These are phyloP conservation scores for Epithele typhae DNA, from an alignment of 768 basidiomycete species.

Conservation along the genomic window DNA sequence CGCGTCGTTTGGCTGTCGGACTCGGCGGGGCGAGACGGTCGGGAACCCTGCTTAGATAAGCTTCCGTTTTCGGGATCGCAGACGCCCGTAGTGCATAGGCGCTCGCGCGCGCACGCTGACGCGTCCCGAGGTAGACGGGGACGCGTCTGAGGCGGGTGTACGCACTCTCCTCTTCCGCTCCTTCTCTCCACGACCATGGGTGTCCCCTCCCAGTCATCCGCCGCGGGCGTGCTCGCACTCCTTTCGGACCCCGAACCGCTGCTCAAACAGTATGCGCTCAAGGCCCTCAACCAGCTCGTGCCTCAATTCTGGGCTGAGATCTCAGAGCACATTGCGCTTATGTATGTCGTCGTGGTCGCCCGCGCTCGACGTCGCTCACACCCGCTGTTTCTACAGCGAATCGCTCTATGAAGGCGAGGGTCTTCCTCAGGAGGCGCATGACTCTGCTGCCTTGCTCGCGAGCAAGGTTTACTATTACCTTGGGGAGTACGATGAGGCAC, in stretches of 20 bases:
- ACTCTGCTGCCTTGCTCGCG: conserved; percentile 86
- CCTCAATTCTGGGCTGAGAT: conserved; percentile 99
- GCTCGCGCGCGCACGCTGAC: conserved; percentile 27
- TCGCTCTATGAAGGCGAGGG: conserved; percentile 81
- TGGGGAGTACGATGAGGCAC: conserved; percentile 91
- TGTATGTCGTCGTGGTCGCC: conserved; percentile 49
- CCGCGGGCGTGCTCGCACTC: conserved; percentile 87
- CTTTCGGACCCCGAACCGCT: conserved; percentile 84
- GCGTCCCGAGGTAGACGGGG: conserved; percentile 28
- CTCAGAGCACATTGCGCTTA: conserved; percentile 85
- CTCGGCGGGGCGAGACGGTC: conserved; percentile 14
- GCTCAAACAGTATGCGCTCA: conserved; percentile 90
- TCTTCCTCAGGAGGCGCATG: conserved; percentile 67
- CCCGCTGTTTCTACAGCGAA: conserved; percentile 53
- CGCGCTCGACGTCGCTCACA: conserved; percentile 1
- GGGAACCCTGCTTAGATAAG: conserved; percentile 12
- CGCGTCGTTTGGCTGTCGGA: conserved; percentile 17
- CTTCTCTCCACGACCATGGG: conserved; percentile 45
- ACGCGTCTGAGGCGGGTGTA: conserved; percentile 14
- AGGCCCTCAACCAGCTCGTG: conserved; percentile 75
- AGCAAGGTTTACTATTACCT: conserved; percentile 99
- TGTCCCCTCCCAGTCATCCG: conserved; percentile 69
- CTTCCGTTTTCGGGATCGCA: neutral
- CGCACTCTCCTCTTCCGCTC: conserved; percentile 6
- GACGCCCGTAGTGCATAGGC: conserved; percentile 1